These are phyloP conservation scores for Tolypocladium pustulatum DNA, from an alignment of 2,329 filamentous ascomycete genomes.

Conservation along the genomic window DNA sequence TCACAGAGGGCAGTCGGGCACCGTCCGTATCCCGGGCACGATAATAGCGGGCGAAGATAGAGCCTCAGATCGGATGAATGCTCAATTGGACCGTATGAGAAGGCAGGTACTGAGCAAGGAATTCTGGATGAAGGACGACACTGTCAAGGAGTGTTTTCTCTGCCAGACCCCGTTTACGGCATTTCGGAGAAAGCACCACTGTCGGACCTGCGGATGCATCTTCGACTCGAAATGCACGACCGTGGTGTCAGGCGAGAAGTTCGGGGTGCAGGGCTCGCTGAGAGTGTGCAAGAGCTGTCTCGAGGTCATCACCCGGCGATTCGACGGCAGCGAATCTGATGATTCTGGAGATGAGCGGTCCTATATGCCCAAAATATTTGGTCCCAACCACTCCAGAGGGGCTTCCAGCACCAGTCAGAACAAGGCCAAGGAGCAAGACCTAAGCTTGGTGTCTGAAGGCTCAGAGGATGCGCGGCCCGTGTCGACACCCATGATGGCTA, in stretches of 20 bases:
- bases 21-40: slow-evolving; percentile 44
- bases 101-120: slow-evolving; percentile 87
- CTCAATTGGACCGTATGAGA: slow-evolving; percentile 60
- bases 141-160: slow-evolving; percentile 92
- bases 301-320: slow-evolving; percentile 78
- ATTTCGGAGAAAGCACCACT: slow-evolving; percentile 94
- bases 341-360: slow-evolving; percentile 73
- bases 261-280: slow-evolving; percentile 75
- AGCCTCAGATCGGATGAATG: slow-evolving; percentile 47
- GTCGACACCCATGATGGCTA: slow-evolving; percentile 63
- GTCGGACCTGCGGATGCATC: slow-evolving; percentile 92
- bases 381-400: slow-evolving; percentile 38
- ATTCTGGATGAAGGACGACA: slow-evolving; percentile 99
- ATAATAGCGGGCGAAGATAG: slow-evolving; percentile 42
- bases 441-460: slow-evolving; percentile 27
- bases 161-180: slow-evolving; percentile 87
- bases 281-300: slow-evolving; percentile 91
- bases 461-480: slow-evolving; percentile 41
- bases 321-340: slow-evolving; percentile 78
- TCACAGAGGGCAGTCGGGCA: slow-evolving; percentile 33
- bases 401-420: slow-evolving; percentile 16
- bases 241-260: slow-evolving; percentile 76
- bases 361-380: slow-evolving; percentile 55
- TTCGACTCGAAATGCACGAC: slow-evolving; percentile 95
- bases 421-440: slow-evolving; percentile 29